A percentile compares a stretch with the other conserved stretches of the same genome.
Evolutionary conservation across 2,329 filamentous ascomycete species (phyloP).

Genomic region (Talaromyces verruculosus): DNA sequence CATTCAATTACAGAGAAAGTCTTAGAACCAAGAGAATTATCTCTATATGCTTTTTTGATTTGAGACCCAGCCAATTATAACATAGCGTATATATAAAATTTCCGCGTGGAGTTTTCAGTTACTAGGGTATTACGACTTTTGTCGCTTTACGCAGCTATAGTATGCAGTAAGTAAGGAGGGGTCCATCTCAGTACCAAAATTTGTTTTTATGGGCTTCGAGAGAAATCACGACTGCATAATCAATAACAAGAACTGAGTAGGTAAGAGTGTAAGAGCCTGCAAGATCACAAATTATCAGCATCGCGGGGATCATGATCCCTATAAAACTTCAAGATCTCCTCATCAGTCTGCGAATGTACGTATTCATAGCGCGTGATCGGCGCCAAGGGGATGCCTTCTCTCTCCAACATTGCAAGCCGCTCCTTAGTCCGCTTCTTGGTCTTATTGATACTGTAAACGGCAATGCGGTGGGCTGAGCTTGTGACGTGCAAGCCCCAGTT

Average conservation of each 20-base stretch:
- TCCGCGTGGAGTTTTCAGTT: background rate
- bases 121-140: background rate
- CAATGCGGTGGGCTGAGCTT: slow-evolving; percentile 40
- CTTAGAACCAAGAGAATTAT: background rate
- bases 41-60: background rate
- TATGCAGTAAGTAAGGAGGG: background rate
- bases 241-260: background rate
- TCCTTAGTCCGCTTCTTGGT: slow-evolving; percentile 29
- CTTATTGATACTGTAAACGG: slow-evolving; percentile 41
- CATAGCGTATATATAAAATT: background rate
- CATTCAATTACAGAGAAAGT: too few species aligned
- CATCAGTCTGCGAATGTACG: slow-evolving; percentile 29
- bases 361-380: slow-evolving; percentile 36
- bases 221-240: background rate
- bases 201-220: background rate
- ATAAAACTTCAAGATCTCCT: slow-evolving; percentile 37
- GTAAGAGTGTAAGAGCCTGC: background rate
- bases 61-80: background rate
- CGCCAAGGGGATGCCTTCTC: slow-evolving; percentile 33
- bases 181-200: background rate
- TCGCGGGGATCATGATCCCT: slow-evolving; percentile 32
- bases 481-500: slow-evolving; percentile 46
- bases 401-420: slow-evolving; percentile 33
- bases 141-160: too few species aligned
- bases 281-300: slow-evolving; percentile 25